phyloP scores from a whole-genome alignment of 768 basidiomycete species.

The Clitopilus hobsonii region DNA sequence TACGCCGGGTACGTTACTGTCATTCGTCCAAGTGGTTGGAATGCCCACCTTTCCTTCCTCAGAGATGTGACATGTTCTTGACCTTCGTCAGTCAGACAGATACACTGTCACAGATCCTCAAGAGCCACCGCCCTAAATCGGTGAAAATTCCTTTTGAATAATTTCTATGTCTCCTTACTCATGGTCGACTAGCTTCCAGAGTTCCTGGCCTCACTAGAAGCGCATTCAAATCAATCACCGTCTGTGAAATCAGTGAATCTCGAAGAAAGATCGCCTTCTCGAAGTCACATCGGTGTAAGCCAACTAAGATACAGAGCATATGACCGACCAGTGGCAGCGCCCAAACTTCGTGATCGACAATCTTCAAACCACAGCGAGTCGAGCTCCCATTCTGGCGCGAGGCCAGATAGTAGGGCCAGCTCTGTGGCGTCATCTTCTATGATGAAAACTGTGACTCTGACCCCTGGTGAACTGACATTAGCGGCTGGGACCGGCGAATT shows the following conservation, averaged over 20 bases:
- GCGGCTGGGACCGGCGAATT: slow-evolving; percentile 28
- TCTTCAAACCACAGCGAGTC: slow-evolving; percentile 21
- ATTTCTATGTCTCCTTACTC: not conserved
- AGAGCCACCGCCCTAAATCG: slow-evolving; percentile 47
- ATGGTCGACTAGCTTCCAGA: slow-evolving; percentile 57
- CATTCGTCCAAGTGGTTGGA: not conserved
- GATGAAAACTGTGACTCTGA: slow-evolving; percentile 26
- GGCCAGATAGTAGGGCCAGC: slow-evolving; percentile 10
- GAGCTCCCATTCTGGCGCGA: slow-evolving; percentile 14
- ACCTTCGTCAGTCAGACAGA: slow-evolving; percentile 39
- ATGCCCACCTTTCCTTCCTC: slow-evolving; percentile 8
- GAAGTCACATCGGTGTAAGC: slow-evolving; percentile 25
- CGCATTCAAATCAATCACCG: slow-evolving; percentile 4
- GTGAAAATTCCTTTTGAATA: slow-evolving; percentile 30
- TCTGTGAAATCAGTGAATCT: slow-evolving; percentile 9
- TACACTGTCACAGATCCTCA: slow-evolving; percentile 41
- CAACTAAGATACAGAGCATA: slow-evolving; percentile 71
- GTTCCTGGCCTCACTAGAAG: slow-evolving; percentile 46
- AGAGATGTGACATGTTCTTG: slow-evolving; percentile 74
- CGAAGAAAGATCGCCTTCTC: slow-evolving; percentile 13
- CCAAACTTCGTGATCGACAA: slow-evolving; percentile 31
- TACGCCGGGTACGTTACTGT: slow-evolving; percentile 45
- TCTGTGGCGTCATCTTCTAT: slow-evolving; percentile 19
- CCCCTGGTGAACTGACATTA: slow-evolving; percentile 43
- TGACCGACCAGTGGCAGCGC: slow-evolving; percentile 50